These are phyloP conservation scores for Gentiana macrophylla DNA, from an alignment of 257 asterid genomes.

Conservation along the genomic window DNA sequence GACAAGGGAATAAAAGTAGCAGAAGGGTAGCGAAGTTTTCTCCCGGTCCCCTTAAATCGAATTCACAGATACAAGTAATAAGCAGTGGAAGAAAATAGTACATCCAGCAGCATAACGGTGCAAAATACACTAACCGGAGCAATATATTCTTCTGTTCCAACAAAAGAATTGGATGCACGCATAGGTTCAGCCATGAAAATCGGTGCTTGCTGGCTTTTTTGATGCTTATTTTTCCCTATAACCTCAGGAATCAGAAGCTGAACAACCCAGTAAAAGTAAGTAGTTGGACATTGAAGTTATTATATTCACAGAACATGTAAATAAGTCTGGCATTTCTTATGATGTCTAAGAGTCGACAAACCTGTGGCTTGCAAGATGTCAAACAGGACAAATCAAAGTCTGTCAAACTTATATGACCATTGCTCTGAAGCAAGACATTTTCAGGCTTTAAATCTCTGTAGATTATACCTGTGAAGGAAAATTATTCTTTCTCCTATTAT, in stretches of 20 bases:
- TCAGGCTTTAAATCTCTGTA: constrained; percentile 98
- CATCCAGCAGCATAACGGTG: background rate
- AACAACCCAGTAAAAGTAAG: constrained; percentile 7
- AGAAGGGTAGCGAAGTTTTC: too few species aligned
- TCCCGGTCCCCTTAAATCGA: too few species aligned
- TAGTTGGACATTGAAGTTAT: background rate
- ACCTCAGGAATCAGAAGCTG: constrained; percentile 84
- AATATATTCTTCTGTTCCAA: constrained; percentile 96
- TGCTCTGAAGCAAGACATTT: constrained; percentile 68
- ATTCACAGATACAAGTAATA: background rate
- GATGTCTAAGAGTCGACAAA: constrained; percentile 6
- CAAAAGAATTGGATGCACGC: constrained; percentile 97
- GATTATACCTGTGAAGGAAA: constrained; percentile 60
- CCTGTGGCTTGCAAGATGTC: constrained; percentile 99
- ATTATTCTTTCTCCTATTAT: constrained; percentile 1
- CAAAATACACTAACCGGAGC: constrained; percentile 68
- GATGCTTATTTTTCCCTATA: constrained; percentile 57
- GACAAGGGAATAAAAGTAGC: too few species aligned
- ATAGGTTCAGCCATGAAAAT: constrained; percentile 92
- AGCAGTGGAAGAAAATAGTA: background rate
- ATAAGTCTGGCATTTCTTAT: constrained; percentile 4
- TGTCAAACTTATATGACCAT: constrained; percentile 81
- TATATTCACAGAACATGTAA: background rate
- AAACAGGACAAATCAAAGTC: constrained; percentile 95
- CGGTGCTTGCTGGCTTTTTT: constrained; percentile 58